Conservation (phyloP, 805 yeast genomes). For the Maudiozyma pseudohumilis region DNA sequence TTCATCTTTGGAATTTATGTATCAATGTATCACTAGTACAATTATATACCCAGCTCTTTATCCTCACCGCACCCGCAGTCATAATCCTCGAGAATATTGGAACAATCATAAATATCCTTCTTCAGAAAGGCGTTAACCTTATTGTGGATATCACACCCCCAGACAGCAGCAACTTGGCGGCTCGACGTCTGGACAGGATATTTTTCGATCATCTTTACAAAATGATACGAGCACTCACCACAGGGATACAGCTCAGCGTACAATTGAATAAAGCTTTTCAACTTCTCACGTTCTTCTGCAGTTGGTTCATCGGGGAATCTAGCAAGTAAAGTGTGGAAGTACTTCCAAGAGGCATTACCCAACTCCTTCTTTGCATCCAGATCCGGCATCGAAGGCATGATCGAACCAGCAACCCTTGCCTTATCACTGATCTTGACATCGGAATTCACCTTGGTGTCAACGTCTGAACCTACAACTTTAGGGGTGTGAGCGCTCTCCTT, state of each 20-base stretch:
- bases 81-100: constrained; percentile 75
- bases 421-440: constrained; percentile 2
- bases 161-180: constrained; percentile 73
- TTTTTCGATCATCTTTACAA: constrained; percentile 53
- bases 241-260: constrained; percentile 94
- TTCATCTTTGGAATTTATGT: too few relatives aligned
- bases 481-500: not conserved
- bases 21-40: too few relatives aligned
- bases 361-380: constrained; percentile 58
- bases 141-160: constrained; percentile 95
- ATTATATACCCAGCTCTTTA: constrained; percentile 6
- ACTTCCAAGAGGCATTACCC: constrained; percentile 86
- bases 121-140: constrained; percentile 65
- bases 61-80: constrained; percentile 94
- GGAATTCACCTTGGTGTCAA: not conserved
- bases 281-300: constrained; percentile 48
- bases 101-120: constrained; percentile 74
- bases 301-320: constrained; percentile 83
- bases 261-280: constrained; percentile 52
- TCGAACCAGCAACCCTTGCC: constrained; percentile 28
- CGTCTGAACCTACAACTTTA: too few relatives aligned
- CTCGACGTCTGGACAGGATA: constrained; percentile 79
- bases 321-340: constrained; percentile 85
- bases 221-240: constrained; percentile 94
- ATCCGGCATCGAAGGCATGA: constrained; percentile 93